Evolutionary conservation across 116 monocot genomes (phyloP).

Genomic region (Dioscorea cayenensis): DNA sequence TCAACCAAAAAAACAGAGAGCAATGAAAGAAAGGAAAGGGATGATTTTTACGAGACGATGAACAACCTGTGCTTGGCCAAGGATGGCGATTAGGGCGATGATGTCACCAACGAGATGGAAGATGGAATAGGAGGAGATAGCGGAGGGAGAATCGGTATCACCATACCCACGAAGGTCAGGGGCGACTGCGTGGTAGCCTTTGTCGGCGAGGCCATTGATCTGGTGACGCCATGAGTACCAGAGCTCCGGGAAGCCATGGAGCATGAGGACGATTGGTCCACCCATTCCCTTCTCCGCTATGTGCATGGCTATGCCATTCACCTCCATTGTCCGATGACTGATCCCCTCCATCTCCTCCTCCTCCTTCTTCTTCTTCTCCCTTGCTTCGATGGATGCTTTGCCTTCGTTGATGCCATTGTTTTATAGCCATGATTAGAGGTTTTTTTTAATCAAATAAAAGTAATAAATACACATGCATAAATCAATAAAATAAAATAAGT

Average conservation of each 20-base stretch:
- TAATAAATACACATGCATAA: too few species aligned
- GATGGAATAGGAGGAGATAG: slow-evolving; percentile 12
- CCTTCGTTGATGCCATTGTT: too few species aligned
- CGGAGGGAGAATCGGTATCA: slow-evolving; percentile 14
- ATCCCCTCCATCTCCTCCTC: slow-evolving; percentile 9
- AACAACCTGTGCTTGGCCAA: slow-evolving; percentile 1
- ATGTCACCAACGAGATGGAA: slow-evolving; percentile 42
- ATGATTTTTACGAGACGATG: neutral
- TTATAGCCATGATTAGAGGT: too few species aligned
- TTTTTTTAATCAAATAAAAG: too few species aligned
- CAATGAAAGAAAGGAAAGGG: neutral
- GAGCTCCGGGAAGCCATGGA: slow-evolving; percentile 36
- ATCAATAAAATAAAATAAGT: too few species aligned
- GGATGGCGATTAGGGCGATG: slow-evolving; percentile 21
- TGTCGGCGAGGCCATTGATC: slow-evolving; percentile 14
- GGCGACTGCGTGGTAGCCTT: slow-evolving; percentile 25
- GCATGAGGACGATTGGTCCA: slow-evolving; percentile 16
- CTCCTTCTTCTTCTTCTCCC: neutral
- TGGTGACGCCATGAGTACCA: slow-evolving; percentile 36
- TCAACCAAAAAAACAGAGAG: neutral
- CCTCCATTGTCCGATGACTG: neutral
- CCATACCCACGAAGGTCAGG: slow-evolving; percentile 35
- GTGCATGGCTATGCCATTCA: slow-evolving; percentile 10
- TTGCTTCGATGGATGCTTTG: too few species aligned
- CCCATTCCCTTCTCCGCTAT: slow-evolving; percentile 30